A percentile compares a stretch with the other conserved stretches of the same genome.
Conservation (phyloP, 768 basidiomycete genomes). For the Sporobolomyces roseus region DNA sequence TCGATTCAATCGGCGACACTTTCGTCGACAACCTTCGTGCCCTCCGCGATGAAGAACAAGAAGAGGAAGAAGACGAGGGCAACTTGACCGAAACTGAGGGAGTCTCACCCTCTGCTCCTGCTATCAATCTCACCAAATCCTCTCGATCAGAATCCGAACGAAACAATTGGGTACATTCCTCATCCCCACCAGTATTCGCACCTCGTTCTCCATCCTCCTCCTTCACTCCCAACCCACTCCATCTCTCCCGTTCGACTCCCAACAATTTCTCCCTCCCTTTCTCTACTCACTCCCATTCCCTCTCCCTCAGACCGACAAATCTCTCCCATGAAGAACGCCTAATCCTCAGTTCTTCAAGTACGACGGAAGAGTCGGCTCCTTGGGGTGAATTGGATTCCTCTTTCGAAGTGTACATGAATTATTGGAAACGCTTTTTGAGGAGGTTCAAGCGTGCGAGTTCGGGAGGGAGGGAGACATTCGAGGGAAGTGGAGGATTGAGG, state of each 20-base stretch:
- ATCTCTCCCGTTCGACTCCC: not conserved
- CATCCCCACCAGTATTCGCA: not conserved
- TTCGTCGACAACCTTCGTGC: not conserved
- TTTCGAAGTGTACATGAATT: slow-evolving; percentile 18
- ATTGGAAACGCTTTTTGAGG: slow-evolving; percentile 19
- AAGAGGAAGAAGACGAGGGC: slow-evolving; percentile 2
- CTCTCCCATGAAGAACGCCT: slow-evolving; percentile 1
- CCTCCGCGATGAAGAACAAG: not conserved
- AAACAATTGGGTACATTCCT: not conserved
- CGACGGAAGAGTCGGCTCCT: not conserved
- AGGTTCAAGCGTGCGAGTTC: no score
- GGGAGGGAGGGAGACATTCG: not conserved
- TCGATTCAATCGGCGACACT: slow-evolving; percentile 7
- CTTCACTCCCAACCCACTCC: not conserved
- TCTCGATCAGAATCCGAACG: no score
- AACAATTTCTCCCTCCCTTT: not conserved
- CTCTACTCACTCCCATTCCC: not conserved
- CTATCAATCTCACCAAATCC: not conserved
- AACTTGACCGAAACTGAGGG: slow-evolving; percentile 19
- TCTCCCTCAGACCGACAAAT: not conserved
- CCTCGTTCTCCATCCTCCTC: not conserved
- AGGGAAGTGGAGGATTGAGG: not conserved
- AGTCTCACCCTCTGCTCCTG: not conserved
- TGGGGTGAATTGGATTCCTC: slow-evolving; percentile 18
- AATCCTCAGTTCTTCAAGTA: not conserved